These are phyloP conservation scores for Nepenthes alata DNA, from an alignment of 179 eudicot species.

Conservation along the genomic window DNA sequence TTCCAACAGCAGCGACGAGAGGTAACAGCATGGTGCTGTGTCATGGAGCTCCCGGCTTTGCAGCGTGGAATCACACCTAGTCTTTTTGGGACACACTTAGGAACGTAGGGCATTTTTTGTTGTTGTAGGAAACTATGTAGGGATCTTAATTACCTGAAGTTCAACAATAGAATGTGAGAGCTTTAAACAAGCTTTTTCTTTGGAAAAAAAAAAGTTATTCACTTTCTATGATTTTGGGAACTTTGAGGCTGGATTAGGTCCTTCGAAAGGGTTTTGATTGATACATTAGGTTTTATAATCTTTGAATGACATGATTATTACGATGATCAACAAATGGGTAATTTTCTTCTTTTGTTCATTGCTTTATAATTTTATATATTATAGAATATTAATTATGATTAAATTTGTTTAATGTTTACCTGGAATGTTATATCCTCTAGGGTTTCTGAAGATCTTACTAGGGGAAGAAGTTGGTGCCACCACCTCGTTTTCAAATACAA, in stretches of 20 bases:
- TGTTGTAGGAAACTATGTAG: conserved; percentile 15
- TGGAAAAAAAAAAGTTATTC: not conserved
- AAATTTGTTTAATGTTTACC: too few relatives aligned
- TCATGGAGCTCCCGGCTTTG: conserved; percentile 43
- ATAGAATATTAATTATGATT: too few relatives aligned
- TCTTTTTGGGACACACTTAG: too few relatives aligned
- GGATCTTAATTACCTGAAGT: conserved; percentile 30
- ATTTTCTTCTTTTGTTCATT: too few relatives aligned
- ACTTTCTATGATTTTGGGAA: conserved; percentile 82
- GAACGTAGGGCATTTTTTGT: not conserved
- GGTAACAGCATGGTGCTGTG: conserved; percentile 22
- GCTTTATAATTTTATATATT: too few relatives aligned
- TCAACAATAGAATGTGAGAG: conserved; percentile 42
- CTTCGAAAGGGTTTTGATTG: conserved; percentile 31
- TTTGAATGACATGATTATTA: conserved; percentile 14
- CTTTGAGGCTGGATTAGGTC: conserved; percentile 36
- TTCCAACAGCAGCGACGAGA: conserved; percentile 35
- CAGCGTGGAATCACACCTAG: conserved; percentile 59
- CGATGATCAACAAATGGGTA: not conserved
- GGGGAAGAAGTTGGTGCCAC: too few relatives aligned
- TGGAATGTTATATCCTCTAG: too few relatives aligned
- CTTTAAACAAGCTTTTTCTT: not conserved
- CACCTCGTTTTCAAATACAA: too few relatives aligned
- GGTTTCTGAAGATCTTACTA: too few relatives aligned
- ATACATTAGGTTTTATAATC: conserved; percentile 30